Conservation (phyloP, 331 rosid species). For the Pyrus hybrid region DNA sequence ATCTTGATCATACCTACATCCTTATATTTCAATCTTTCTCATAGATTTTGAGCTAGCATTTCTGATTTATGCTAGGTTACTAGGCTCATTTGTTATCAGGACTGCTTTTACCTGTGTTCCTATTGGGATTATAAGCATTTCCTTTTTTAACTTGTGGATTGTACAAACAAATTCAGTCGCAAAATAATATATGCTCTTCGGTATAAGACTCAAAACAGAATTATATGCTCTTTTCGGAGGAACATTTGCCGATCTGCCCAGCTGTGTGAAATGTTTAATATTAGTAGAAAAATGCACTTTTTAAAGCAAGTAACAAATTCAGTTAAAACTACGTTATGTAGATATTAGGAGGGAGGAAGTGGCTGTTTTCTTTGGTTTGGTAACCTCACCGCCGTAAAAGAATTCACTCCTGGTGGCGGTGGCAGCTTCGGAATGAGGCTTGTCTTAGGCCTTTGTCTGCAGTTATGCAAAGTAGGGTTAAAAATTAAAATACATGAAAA, state of each 20-base stretch:
- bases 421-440: slow-evolving; percentile 22
- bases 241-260: not conserved
- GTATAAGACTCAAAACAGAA: not conserved
- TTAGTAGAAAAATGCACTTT: too few species aligned
- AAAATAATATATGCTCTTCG: not conserved
- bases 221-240: not conserved
- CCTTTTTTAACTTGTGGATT: not conserved
- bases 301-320: too few species aligned
- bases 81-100: too few species aligned
- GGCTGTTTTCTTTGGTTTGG: slow-evolving; percentile 21
- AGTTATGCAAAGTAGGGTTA: not conserved
- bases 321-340: not conserved
- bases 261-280: too few species aligned
- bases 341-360: not conserved
- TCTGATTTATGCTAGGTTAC: too few species aligned
- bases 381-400: not conserved
- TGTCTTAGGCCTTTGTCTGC: not conserved
- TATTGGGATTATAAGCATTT: too few species aligned
- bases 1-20: too few species aligned
- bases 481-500: not conserved
- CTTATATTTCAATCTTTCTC: not conserved
- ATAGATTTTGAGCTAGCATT: not conserved
- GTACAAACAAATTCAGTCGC: not conserved
- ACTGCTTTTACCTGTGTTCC: too few species aligned
- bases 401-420: not conserved